These are phyloP conservation scores for Vigna mungo DNA, from an alignment of 306 rosid genomes.

Conservation along the genomic window DNA sequence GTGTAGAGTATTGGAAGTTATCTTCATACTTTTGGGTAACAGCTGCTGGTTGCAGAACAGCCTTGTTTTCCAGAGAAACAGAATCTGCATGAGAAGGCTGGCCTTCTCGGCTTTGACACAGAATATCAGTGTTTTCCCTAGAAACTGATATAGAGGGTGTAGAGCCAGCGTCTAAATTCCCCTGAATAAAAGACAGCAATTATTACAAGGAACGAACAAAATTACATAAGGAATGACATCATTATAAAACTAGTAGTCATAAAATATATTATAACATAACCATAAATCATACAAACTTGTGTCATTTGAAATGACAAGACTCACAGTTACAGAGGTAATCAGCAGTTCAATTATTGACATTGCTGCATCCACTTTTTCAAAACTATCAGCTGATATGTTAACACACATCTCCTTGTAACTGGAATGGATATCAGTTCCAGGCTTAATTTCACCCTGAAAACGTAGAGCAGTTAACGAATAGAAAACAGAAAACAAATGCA, in stretches of 20 bases:
- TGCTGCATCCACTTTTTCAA: constrained; percentile 91
- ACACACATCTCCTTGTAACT: constrained; percentile 72
- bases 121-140: constrained; percentile 47
- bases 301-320: constrained; percentile 50
- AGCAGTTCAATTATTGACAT: constrained; percentile 82
- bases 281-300: constrained; percentile 39
- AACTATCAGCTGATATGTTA: constrained; percentile 82
- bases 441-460: constrained; percentile 72
- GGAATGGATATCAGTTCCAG: constrained; percentile 60
- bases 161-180: constrained; percentile 65
- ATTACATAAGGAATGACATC: constrained; percentile 21
- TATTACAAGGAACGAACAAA: constrained; percentile 36
- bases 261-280: constrained; percentile 11
- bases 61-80: constrained; percentile 51
- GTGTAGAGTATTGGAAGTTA: constrained; percentile 61
- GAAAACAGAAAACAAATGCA: constrained; percentile 28
- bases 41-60: constrained; percentile 52
- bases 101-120: constrained; percentile 49
- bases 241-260: constrained; percentile 5
- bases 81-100: constrained; percentile 46
- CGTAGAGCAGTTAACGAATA: constrained; percentile 13
- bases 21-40: constrained; percentile 55
- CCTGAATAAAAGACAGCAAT: constrained; percentile 58
- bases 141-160: constrained; percentile 56
- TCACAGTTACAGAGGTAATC: constrained; percentile 81